Base-by-base conservation (phyloP, 805 yeast genomes). In the Metschnikowia lochheadii region DNA sequence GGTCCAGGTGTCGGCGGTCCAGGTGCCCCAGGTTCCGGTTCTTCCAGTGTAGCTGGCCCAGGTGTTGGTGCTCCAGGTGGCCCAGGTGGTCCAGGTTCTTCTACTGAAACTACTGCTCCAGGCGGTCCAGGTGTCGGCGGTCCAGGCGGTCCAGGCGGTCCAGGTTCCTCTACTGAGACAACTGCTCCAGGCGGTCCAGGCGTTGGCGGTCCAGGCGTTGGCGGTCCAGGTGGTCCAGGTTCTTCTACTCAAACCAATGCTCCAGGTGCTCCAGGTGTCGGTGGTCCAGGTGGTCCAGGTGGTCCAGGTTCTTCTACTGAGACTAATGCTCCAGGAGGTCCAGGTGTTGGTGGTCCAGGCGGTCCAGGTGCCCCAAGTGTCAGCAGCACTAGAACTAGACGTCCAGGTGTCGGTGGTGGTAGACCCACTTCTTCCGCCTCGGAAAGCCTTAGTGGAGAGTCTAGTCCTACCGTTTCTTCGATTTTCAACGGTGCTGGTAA, bases 401-500 rank as follows among this genome's bases (percentile, higher is more conserved):
- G 29, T 36, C 38, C 13, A 7, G 23, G 15, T 11, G 35, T 13
- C 35, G 35, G 14, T 33, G 35, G 35, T 35, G 38, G 29, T 26
- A 26, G 29, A 26, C 29, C 29, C 29, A 26, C 29, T 10, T 26
- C 38, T 35, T n/a, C 10, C 18, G 20, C 21, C 33, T 40, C 44
- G 15, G 35, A 29, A 29, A 59, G 54, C 43, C 44, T 58, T 37
- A 52, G 48, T 33, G 53, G 46, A 38, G 50, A 52, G 37, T 46
- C 58, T 44, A 13, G 48, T 14, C 46, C 53, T 40, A 50, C 48
- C 40, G 51, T 51, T 41, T 43, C 53, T 50, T 47, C 59, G 37
- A 34, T 52, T 40, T 44, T 50, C 55, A 56, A 54, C 50, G 54
- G 56, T 41, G 63, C 56, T 49, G 66, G 59, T 34, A 53, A 49